Base-by-base conservation (phyloP, 2,329 filamentous ascomycete species). In the Colletotrichum abscissum region DNA sequence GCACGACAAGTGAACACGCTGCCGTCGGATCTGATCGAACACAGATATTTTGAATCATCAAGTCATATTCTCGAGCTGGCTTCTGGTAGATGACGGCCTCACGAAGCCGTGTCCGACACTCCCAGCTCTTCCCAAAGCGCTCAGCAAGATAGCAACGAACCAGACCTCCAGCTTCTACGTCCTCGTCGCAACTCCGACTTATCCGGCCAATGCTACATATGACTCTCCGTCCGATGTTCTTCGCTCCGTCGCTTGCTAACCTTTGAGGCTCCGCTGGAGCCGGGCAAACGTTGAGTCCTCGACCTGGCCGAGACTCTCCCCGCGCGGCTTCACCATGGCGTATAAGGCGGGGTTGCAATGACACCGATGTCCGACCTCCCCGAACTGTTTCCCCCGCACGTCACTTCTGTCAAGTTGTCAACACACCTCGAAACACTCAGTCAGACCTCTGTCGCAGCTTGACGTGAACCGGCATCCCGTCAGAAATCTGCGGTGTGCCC, bases 391-490 rank as follows among this genome's bases (percentile, higher is more conserved):
- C 19, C 24, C 24, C 4, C 4, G 5, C 38, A 7, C 19, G 28
- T 6, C 16, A 2, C 11, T 22, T 24, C n/a, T 62, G 14, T 19
- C 2, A 19, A 19, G 22, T 2, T 14, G 6, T 9, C 4, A 54
- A 26, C 3, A 5, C 8, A 8, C 3, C n/a, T 12, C 46, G 7
- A 7, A 22, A 19, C 38, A 1, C 1, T 59, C 7, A 26, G 12
- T n/a, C 52, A 12, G 33, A 7, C 30, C 5, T 6, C 16, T 59
- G 11, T 19, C 77, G 72, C 42, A 76, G 63, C 54, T 78, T 79
- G n/a, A 82, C 78, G 46, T 79, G 81, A 4, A 83, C 79, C 4
- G 82, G 82, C 81, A 83, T 83, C 1, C 79, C 80, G 35, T 82
- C 82, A 69, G 82, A 83, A 46, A 80, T 77, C 38, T 83, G 80